Evolutionary conservation across 2,329 filamentous ascomycete species (phyloP).

Genomic region (Emergomyces orientalis): DNA sequence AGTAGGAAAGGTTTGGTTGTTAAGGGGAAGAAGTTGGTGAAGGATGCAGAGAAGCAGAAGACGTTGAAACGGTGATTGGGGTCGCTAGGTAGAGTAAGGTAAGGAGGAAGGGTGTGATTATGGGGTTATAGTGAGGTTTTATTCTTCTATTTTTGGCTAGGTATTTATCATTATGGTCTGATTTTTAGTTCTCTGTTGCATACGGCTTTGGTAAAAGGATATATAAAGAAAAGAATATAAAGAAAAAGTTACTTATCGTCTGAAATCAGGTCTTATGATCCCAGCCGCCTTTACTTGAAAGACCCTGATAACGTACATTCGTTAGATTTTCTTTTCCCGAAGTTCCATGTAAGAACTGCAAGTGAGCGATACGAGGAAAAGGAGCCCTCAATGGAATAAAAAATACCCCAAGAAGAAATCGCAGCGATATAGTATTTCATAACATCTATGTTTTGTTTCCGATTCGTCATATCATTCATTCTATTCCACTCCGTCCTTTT

Average conservation of each 20-base stretch:
- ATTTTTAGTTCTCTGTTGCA: neutral
- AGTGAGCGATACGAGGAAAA: no score
- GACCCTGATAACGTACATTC: no score
- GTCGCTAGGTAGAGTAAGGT: neutral
- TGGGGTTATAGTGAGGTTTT: neutral
- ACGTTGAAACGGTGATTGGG: slow-evolving; percentile 49
- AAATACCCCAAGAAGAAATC: no score
- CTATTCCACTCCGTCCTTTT: neutral
- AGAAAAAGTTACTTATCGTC: neutral
- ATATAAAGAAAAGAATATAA: neutral
- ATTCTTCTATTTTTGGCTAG: neutral
- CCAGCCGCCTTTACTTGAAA: neutral
- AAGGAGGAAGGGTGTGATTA: neutral
- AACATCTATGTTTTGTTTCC: no score
- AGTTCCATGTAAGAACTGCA: no score
- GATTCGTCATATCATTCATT: no score
- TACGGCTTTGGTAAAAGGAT: neutral
- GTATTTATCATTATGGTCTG: neutral
- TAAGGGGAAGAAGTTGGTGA: slow-evolving; percentile 60
- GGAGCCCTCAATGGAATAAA: no score
- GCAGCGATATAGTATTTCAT: no score
- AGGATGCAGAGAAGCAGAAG: slow-evolving; percentile 88
- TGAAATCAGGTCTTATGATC: neutral
- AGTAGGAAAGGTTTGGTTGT: slow-evolving; percentile 81
- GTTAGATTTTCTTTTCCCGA: no score